These are phyloP conservation scores for Leishmania gerbilli DNA, from an alignment of 208 protist genomes.

Conservation along the genomic window DNA sequence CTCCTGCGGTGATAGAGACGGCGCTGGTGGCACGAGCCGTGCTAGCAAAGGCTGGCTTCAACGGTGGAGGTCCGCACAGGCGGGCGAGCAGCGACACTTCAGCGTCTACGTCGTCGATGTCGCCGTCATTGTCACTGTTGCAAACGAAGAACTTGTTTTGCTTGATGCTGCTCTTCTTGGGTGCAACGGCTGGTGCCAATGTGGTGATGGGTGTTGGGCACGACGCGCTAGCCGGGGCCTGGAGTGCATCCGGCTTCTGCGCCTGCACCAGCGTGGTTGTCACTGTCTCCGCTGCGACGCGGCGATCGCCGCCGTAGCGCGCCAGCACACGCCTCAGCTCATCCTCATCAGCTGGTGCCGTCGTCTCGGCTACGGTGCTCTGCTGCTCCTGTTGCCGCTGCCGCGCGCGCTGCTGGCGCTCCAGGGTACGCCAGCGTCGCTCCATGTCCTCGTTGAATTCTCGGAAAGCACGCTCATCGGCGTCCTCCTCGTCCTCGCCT, in stretches of 20 bases:
- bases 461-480: conserved; percentile 26
- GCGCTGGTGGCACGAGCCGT: neutral
- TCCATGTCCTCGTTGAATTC: conserved; percentile 31
- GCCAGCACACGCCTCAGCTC: conserved; percentile 27
- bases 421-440: conserved; percentile 29
- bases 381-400: conserved; percentile 17
- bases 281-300: neutral
- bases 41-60: neutral
- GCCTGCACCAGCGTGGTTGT: neutral
- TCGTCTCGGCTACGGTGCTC: neutral
- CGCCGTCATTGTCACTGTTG: conserved; percentile 1
- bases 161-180: neutral
- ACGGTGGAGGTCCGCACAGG: neutral
- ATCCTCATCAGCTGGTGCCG: conserved; percentile 1
- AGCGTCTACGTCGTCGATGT: neutral
- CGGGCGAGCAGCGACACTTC: neutral
- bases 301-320: conserved; percentile 28
- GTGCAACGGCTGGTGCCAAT: neutral
- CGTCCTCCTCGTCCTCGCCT: conserved; percentile 20
- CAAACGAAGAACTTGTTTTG: conserved; percentile 26
- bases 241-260: neutral
- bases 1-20: neutral
- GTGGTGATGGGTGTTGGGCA: neutral
- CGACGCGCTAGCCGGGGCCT: neutral
- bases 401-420: conserved; percentile 32